These are phyloP conservation scores for Debaryomyces tyrocola DNA, from an alignment of 805 yeast genomes.

Conservation along the genomic window DNA sequence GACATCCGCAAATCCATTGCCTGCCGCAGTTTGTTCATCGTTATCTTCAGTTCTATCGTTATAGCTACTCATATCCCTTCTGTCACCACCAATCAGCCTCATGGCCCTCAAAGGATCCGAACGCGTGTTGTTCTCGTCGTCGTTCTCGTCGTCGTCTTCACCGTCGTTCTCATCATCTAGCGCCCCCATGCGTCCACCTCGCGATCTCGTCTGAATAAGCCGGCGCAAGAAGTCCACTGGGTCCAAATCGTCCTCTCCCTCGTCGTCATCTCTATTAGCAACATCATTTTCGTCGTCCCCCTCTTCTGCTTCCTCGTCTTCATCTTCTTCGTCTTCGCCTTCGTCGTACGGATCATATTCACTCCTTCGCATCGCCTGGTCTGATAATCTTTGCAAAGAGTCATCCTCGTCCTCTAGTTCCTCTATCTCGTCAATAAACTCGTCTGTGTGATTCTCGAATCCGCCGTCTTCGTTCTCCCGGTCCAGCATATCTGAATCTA, in stretches of 20 bases:
- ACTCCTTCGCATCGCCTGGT: conserved; percentile 26
- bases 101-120: conserved; percentile 27
- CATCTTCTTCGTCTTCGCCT: conserved; percentile 22
- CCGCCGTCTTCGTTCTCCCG: background rate
- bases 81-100: conserved; percentile 12
- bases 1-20: conserved; percentile 28
- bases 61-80: conserved; percentile 15
- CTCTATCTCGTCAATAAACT: conserved; percentile 2
- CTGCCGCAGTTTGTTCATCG: conserved; percentile 3
- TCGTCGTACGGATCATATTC: conserved; percentile 3
- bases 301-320: conserved; percentile 19
- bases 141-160: conserved; percentile 10
- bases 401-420: conserved; percentile 16
- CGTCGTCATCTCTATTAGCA: conserved; percentile 10
- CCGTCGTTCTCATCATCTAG: conserved; percentile 6
- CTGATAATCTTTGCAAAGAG: conserved; percentile 39
- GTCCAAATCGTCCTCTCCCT: conserved; percentile 11
- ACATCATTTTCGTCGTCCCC: conserved; percentile 10
- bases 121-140: conserved; percentile 17
- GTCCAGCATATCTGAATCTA: conserved; percentile 5
- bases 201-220: conserved; percentile 13
- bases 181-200: conserved; percentile 5
- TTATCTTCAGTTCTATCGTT: conserved; percentile 7
- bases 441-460: conserved; percentile 4
- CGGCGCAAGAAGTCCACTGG: conserved; percentile 21